A percentile compares a stretch with the other conserved stretches of the same genome.
phyloP scores from a whole-genome alignment of 2,329 filamentous ascomycete genomes.

The Aspergillus melleus region DNA sequence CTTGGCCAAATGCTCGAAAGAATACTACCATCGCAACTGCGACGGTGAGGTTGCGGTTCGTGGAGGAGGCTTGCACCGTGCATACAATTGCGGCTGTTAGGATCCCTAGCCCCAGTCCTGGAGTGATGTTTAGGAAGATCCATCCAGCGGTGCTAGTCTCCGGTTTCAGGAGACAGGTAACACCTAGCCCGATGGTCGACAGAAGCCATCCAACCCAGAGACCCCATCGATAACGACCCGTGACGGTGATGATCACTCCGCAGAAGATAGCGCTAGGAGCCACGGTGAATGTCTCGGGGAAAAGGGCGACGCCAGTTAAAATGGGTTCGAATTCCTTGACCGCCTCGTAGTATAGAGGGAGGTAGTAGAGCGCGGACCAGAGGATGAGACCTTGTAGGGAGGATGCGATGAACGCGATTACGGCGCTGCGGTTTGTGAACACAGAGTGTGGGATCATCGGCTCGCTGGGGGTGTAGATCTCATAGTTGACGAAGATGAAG shows the following conservation, averaged over 20 bases:
- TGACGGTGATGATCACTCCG: slow-evolving; percentile 48
- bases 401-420: slow-evolving; percentile 32
- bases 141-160: slow-evolving; percentile 54
- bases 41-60: slow-evolving; percentile 57
- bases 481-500: slow-evolving; percentile 22
- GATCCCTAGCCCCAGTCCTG: slow-evolving; percentile 62
- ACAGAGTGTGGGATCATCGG: slow-evolving; percentile 43
- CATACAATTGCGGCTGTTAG: slow-evolving; percentile 63
- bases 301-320: slow-evolving; percentile 57
- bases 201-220: slow-evolving; percentile 60
- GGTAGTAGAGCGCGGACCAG: slow-evolving; percentile 56
- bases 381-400: slow-evolving; percentile 41
- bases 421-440: slow-evolving; percentile 44
- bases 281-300: slow-evolving; percentile 62
- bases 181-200: slow-evolving; percentile 59
- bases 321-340: slow-evolving; percentile 56
- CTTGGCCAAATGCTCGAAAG: slow-evolving; percentile 62
- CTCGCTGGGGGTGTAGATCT: slow-evolving; percentile 6
- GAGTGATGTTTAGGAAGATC: slow-evolving; percentile 58
- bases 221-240: slow-evolving; percentile 60
- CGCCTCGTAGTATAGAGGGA: slow-evolving; percentile 44
- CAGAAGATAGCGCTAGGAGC: slow-evolving; percentile 59
- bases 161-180: slow-evolving; percentile 22
- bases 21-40: slow-evolving; percentile 65
- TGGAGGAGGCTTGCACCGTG: slow-evolving; percentile 60